A percentile compares a stretch with the other conserved stretches of the same genome.
Conservation (phyloP, 305 asterid species). For the Fraxinus nigra region DNA sequence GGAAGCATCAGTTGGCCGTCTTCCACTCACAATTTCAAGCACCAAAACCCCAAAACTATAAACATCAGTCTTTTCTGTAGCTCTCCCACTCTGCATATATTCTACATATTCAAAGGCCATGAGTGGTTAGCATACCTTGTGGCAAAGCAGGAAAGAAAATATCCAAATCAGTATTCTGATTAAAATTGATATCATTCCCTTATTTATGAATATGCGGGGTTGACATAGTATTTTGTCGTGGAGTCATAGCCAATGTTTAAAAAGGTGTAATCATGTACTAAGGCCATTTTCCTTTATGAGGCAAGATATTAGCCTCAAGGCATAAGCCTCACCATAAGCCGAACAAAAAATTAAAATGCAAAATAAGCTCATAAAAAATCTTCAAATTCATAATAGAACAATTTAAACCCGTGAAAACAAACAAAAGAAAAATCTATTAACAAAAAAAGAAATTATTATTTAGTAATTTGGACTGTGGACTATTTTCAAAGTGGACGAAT, state of each 20-base stretch:
- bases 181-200: neutral
- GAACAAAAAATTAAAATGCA: neutral
- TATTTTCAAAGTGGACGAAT: neutral
- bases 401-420: neutral
- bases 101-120: constrained; percentile 34
- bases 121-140: neutral
- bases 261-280: neutral
- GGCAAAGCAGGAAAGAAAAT: neutral
- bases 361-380: neutral
- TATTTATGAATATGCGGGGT: neutral
- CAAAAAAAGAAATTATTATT: too few species aligned
- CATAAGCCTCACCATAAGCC: neutral
- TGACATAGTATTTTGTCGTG: too few species aligned
- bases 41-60: constrained; percentile 91
- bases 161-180: neutral
- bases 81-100: constrained; percentile 97
- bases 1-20: constrained; percentile 89
- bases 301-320: neutral
- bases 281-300: neutral
- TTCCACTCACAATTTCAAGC: constrained; percentile 85
- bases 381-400: neutral
- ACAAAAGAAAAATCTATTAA: neutral
- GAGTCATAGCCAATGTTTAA: neutral
- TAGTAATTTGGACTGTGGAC: neutral
- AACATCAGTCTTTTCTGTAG: constrained; percentile 93